Evolutionary conservation across 1,284 basidiomycete species (phyloP).

Genomic region (Laetiporus sulphureus): DNA sequence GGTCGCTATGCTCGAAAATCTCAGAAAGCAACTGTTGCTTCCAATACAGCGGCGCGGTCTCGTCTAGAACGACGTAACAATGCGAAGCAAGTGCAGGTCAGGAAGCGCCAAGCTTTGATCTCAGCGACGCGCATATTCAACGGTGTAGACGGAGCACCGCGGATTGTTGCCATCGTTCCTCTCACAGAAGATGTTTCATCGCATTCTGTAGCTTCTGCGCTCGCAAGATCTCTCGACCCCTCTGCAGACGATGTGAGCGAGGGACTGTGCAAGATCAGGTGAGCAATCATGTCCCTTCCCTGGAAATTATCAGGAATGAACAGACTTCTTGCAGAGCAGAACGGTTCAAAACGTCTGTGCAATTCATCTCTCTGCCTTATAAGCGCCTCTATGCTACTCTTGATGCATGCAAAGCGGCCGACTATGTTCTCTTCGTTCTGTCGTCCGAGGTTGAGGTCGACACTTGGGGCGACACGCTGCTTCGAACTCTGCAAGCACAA

Average conservation of each 20-base stretch:
- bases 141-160: constrained; percentile 72
- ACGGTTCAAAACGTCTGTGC: constrained; percentile 85
- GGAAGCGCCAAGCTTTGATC: constrained; percentile 66
- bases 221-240: constrained; percentile 64
- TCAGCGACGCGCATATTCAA: constrained; percentile 70
- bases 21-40: constrained; percentile 39
- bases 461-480: constrained; percentile 81
- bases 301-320: too few relatives aligned
- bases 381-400: constrained; percentile 72
- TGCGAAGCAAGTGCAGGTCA: constrained; percentile 69
- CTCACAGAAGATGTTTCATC: constrained; percentile 64
- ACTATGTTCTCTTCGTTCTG: constrained; percentile 85
- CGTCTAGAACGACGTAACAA: constrained; percentile 71
- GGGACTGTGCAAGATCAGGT: constrained; percentile 69
- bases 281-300: too few relatives aligned
- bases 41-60: constrained; percentile 45
- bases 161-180: constrained; percentile 77
- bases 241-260: constrained; percentile 43
- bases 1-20: constrained; percentile 50
- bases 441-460: constrained; percentile 83
- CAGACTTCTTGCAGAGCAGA: constrained; percentile 67
- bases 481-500: constrained; percentile 84
- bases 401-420: constrained; percentile 84
- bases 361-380: constrained; percentile 76
- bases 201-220: constrained; percentile 42